Base-by-base conservation (phyloP, 2,329 filamentous ascomycete species). In the Fonsecaea erecta region DNA sequence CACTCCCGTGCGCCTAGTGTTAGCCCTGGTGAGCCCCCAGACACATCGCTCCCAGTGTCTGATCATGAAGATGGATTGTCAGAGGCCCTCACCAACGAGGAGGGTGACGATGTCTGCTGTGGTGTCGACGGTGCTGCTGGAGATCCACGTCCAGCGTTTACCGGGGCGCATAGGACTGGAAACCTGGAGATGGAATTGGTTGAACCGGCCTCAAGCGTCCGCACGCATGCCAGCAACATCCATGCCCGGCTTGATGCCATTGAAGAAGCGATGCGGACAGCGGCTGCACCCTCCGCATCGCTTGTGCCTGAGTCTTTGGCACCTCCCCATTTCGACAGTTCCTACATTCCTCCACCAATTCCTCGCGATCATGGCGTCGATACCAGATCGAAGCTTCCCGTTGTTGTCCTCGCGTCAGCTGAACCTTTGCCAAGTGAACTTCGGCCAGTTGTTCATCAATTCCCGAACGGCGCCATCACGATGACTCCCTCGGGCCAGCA, bases 41-140 rank as follows among this genome's bases (percentile, higher is more conserved):
- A 35, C 16, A 53, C 52, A 30, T 53, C 52, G 14, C 28, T 35
- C n/a, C n/a, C 2, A 1, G 8, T 35, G 6, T 53, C 52, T 26
- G 52, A 53, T 28, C 32, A 53, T 21, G 57, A 60, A 14, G 57
- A 60, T 26, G 57, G 11, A 30, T 24, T n/a, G 9, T 16, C 48
- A 46, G 40, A 14, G 21, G 30, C 34, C 24, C 14, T 18, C 46
- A 35, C 18, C 21, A 16, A 28, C 12, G 43, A 35, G 21, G 57
- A 18, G 21, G 28, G 14, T 30, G 24, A 28, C 21, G 28, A 11
- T 24, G 4, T n/a, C n/a, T 18, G 21, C 28, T 21, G 7, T 57
- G 14, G 35, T 3, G 6, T 21, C 1, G 34, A 21, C 16, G 14
- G 12, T 57, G 11, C 35, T 16, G 12, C n/a, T 7, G 11, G n/a